These are phyloP conservation scores for Mycena vulgaris DNA, from an alignment of 768 basidiomycete species.

Conservation along the genomic window DNA sequence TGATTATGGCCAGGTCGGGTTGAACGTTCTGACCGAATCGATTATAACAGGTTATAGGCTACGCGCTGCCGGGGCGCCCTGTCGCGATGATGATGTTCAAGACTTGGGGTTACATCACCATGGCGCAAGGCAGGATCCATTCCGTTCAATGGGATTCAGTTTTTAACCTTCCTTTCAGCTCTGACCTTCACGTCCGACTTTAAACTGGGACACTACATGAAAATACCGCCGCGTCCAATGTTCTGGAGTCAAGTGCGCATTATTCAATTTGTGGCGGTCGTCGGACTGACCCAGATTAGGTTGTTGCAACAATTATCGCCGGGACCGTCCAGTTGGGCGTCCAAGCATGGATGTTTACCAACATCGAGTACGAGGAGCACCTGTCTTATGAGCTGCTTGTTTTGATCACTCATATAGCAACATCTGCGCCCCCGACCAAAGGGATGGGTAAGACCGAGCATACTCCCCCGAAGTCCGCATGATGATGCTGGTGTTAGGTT, in stretches of 20 bases:
- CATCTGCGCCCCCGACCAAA: conserved; percentile 63
- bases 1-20: conserved; percentile 55
- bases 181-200: conserved; percentile 74
- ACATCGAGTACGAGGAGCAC: conserved; percentile 54
- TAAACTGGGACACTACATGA: conserved; percentile 74
- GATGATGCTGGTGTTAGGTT: conserved; percentile 51
- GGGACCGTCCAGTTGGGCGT: conserved; percentile 79
- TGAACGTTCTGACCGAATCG: conserved; percentile 83
- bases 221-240: conserved; percentile 74
- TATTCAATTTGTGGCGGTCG: conserved; percentile 24
- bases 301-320: conserved; percentile 70
- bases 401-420: conserved; percentile 48
- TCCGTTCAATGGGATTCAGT: background rate
- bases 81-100: conserved; percentile 92
- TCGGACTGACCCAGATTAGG: conserved; percentile 49
- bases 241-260: conserved; percentile 55
- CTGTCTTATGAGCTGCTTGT: conserved; percentile 2
- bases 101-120: conserved; percentile 82
- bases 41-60: conserved; percentile 87
- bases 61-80: conserved; percentile 82
- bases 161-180: conserved; percentile 46
- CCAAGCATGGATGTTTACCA: conserved; percentile 75
- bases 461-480: conserved; percentile 24
- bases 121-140: conserved; percentile 62
- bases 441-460: conserved; percentile 52